phyloP scores from a whole-genome alignment of 495 filamentous ascomycete genomes.

The Aspergillus olivimuriae region DNA sequence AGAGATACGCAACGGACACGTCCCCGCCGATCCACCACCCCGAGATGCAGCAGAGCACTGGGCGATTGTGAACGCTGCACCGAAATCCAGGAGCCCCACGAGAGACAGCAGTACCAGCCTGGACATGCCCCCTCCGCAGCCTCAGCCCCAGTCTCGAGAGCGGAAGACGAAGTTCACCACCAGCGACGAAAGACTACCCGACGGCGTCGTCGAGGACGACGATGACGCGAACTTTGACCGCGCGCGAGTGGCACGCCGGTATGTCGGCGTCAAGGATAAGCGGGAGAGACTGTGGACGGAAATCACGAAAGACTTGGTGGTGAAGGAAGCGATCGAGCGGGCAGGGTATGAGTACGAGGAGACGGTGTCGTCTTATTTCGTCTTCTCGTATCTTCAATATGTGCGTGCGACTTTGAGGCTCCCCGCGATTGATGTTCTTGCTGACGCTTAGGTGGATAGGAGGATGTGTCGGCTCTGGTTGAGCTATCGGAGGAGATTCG shows the following conservation, averaged over 20 bases:
- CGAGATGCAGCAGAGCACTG: conserved; percentile 7
- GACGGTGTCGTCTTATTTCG: conserved; percentile 81
- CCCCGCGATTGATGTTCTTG: conserved; percentile 16
- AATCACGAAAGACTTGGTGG: conserved; percentile 89
- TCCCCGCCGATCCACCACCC: neutral
- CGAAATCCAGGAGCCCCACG: neutral
- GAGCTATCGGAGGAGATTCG: conserved; percentile 79
- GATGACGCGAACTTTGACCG: conserved; percentile 18
- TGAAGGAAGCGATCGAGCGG: conserved; percentile 78
- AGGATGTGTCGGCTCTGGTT: conserved; percentile 78
- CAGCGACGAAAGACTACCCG: conserved; percentile 9
- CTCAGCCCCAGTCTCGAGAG: conserved; percentile 2
- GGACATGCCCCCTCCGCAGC: conserved; percentile 1
- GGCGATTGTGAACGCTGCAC: conserved; percentile 12
- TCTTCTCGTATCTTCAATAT: conserved; percentile 84
- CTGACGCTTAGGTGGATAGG: conserved; percentile 41
- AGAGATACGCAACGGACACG: conserved; percentile 8
- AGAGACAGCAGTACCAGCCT: conserved; percentile 3
- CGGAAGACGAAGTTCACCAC: conserved; percentile 6
- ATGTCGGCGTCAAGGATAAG: conserved; percentile 30
- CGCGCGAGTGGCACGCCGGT: conserved; percentile 34
- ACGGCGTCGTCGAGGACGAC: too few relatives aligned
- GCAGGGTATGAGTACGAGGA: conserved; percentile 89
- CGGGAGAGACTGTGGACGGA: conserved; percentile 87
- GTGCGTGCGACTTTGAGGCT: conserved; percentile 47